These are phyloP conservation scores for Diophrys appendiculata DNA, from an alignment of 73 alveolate genomes.

Conservation along the genomic window DNA sequence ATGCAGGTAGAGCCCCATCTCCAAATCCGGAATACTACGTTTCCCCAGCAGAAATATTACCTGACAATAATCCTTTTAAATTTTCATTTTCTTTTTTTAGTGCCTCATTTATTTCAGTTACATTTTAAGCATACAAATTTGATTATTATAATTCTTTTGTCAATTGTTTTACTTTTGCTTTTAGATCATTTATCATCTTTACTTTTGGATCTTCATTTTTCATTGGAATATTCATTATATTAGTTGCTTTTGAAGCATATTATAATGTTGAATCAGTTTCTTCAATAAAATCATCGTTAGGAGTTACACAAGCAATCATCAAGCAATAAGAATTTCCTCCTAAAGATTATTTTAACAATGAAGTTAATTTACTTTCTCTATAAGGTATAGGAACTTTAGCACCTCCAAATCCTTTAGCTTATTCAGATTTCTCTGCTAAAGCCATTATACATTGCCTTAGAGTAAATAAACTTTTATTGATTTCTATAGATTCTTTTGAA, in stretches of 20 bases:
- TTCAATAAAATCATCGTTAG: constrained; percentile 71
- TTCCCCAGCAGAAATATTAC: not conserved
- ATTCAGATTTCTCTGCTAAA: constrained; percentile 2
- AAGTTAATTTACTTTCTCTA: constrained; percentile 85
- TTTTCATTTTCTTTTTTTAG: not conserved
- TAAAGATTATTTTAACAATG: constrained; percentile 79
- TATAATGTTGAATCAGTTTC: constrained; percentile 81
- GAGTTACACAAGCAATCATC: constrained; percentile 91
- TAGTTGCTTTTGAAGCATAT: constrained; percentile 88
- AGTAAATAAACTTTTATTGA: constrained; percentile 91
- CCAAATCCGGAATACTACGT: no score
- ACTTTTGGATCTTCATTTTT: constrained; percentile 74
- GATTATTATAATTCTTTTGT: constrained; percentile 48
- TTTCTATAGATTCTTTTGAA: constrained; percentile 69
- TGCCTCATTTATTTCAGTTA: not conserved
- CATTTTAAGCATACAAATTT: constrained; percentile 33
- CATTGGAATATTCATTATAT: constrained; percentile 75
- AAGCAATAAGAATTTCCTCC: constrained; percentile 88
- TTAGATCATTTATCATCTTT: constrained; percentile 57
- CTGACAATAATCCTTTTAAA: not conserved
- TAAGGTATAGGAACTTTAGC: constrained; percentile 75
- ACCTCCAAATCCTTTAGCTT: constrained; percentile 18
- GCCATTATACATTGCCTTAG: constrained; percentile 71
- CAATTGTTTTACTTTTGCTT: constrained; percentile 48
- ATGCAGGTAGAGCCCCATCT: not conserved